These are phyloP conservation scores for Blepharisma undulans DNA, from an alignment of 169 alveolate species.

Conservation along the genomic window DNA sequence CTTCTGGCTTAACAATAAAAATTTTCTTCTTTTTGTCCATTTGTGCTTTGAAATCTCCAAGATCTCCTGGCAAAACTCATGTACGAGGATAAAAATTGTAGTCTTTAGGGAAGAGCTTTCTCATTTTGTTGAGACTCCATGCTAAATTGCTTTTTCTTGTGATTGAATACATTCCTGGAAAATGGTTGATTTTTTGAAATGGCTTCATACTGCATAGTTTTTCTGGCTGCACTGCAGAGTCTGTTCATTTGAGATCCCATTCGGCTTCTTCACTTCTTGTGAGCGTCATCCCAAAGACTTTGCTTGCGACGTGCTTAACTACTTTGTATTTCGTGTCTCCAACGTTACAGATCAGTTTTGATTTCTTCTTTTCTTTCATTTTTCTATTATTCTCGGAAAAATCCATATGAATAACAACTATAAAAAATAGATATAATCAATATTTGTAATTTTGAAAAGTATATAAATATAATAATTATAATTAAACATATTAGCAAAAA, in stretches of 20 bases:
- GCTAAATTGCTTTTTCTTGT: slow-evolving; percentile 77
- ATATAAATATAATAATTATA: too few relatives aligned
- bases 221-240: slow-evolving; percentile 64
- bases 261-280: slow-evolving; percentile 48
- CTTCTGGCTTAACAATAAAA: slow-evolving; percentile 79
- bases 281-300: slow-evolving; percentile 48
- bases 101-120: slow-evolving; percentile 61
- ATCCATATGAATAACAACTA: not conserved
- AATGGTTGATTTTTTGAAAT: slow-evolving; percentile 72
- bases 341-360: slow-evolving; percentile 11
- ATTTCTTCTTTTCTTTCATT: not conserved
- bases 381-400: not conserved
- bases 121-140: slow-evolving; percentile 67
- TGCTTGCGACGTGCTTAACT: slow-evolving; percentile 60
- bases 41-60: slow-evolving; percentile 57
- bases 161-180: slow-evolving; percentile 78
- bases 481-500: not conserved
- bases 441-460: too few relatives aligned
- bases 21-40: slow-evolving; percentile 57
- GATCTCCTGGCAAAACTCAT: slow-evolving; percentile 74
- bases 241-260: slow-evolving; percentile 82
- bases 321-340: slow-evolving; percentile 61
- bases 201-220: slow-evolving; percentile 60
- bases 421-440: too few relatives aligned
- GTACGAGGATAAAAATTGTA: slow-evolving; percentile 79